Evolutionary conservation across 1,284 basidiomycete species (phyloP), one percentile per base, ranked within the genome.

Genomic region (Cutaneotrichosporon spelunceum): DNA sequence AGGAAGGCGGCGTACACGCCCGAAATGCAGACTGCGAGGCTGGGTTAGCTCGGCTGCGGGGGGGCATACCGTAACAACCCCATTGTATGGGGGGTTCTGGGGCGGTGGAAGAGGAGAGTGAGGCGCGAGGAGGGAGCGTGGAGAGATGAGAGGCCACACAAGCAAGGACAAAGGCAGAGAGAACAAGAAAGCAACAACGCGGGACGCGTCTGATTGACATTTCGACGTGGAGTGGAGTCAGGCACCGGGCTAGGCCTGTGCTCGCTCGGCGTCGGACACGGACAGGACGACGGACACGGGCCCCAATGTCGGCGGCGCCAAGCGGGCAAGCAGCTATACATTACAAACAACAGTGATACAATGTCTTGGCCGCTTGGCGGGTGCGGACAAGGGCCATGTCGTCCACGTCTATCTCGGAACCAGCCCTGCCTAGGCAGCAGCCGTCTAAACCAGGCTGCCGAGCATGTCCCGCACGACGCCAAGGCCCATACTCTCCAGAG

Each of bases 1-100:
- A 80, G 66, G 62, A 80, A 80, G 3, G 78, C 75, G 4, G 73
- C 72, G 56, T 80, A 80, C n/a, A 80, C 78, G 19, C 79, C 79
- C 10, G 71, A 66, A 5, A 79, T 68, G 65, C 79, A 80, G 27
- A 79, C 65, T 1, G 63, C 71, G 2, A 80, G 68, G 33, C 78
- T 76, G 57, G 29, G 56, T 57, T 24, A 57, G 56, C 23, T 50
- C 30, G 30, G 2, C 23, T 1, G 13, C 1, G 2, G n/a, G 13
- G 5, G 10, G 9, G 16, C 50, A 23, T 19, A 53, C 50, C 50
- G 27, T 53, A 53, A 13, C 10, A 53, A 21, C 6, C n/a, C 50
- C 50, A 53, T 53, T 33, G n/a, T 53, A n/a, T 3, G 26, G 5
- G n/a, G 10, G 9, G 11, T 24, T 29, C 24, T 23, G 16, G 21